phyloP scores from a whole-genome alignment of 805 yeast species.

The Teunomyces lycoperdinae region DNA sequence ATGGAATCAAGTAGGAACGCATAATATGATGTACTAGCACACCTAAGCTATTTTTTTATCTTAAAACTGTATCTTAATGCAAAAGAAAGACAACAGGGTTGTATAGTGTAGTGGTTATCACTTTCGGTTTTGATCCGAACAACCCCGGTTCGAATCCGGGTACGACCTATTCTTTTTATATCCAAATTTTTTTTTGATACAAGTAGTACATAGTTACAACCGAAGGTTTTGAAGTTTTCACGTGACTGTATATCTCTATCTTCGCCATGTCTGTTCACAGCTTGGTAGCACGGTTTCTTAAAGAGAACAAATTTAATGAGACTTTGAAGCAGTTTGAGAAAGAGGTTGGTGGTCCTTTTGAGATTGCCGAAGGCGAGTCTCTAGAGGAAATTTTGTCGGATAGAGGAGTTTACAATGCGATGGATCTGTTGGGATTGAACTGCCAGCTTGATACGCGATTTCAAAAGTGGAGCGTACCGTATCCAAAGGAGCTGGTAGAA shows the following conservation, averaged over 20 bases:
- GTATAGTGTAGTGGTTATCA: constrained; percentile 80
- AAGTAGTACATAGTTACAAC: neutral
- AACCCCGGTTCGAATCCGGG: constrained; percentile 88
- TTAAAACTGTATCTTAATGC: no score
- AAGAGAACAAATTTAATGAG: constrained; percentile 41
- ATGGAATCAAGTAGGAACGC: no score
- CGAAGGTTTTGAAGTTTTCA: neutral
- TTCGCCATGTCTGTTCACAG: constrained; percentile 3
- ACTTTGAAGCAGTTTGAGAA: constrained; percentile 50
- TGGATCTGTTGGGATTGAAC: constrained; percentile 8
- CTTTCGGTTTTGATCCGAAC: constrained; percentile 78
- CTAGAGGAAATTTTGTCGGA: constrained; percentile 40
- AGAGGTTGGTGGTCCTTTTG: constrained; percentile 38
- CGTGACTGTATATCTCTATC: neutral
- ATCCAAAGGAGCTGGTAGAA: constrained; percentile 17
- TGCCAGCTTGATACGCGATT: neutral
- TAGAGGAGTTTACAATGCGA: constrained; percentile 26
- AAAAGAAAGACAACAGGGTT: constrained; percentile 17
- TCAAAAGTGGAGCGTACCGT: constrained; percentile 30
- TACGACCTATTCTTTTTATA: constrained; percentile 50
- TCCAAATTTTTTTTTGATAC: neutral
- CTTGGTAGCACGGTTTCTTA: constrained; percentile 60
- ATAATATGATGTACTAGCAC: no score
- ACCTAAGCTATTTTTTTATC: neutral
- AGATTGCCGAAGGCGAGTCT: constrained; percentile 14